Conservation (phyloP, 192 early-diverging fungal genomes). For the Backusella liffmaniae region DNA sequence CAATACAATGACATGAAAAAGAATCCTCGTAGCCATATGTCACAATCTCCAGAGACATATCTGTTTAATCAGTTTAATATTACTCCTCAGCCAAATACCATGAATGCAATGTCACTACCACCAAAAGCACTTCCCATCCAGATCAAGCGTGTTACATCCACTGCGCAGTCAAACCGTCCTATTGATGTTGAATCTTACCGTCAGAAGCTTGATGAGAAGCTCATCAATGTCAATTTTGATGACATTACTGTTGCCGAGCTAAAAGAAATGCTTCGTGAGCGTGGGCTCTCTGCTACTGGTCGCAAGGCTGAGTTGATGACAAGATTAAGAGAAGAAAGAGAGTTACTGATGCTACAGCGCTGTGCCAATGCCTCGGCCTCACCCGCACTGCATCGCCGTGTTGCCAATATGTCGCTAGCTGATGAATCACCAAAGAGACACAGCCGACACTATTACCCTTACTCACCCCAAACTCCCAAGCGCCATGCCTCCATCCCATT, state of each 20-base stretch:
- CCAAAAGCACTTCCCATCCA: conserved; percentile 11
- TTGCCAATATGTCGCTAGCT: not conserved
- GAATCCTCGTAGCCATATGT: not conserved
- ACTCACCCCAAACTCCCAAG: not conserved
- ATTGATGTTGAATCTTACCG: not conserved
- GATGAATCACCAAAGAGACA: not conserved
- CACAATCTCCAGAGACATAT: not conserved
- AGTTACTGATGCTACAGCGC: not conserved
- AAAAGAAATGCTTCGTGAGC: conserved; percentile 22
- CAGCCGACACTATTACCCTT: conserved; percentile 2
- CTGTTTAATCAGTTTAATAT: not conserved
- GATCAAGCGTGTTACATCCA: not conserved
- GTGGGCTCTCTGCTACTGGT: conserved; percentile 9
- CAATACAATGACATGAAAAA: not conserved
- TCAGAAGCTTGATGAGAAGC: conserved; percentile 11
- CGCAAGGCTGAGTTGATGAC: conserved; percentile 21
- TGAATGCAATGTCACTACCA: not conserved
- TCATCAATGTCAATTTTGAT: conserved; percentile 26
- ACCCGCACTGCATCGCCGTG: not conserved
- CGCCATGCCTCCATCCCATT: not conserved
- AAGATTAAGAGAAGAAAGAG: conserved; percentile 2
- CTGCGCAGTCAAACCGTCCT: not conserved
- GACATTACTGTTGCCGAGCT: conserved; percentile 30
- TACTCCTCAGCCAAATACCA: not conserved
- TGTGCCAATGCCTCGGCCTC: not conserved